Percentiles rank a stretch among this genome's conserved stretches.
Conservation (phyloP, 805 yeast species). For the Kodamaea laetipori region DNA sequence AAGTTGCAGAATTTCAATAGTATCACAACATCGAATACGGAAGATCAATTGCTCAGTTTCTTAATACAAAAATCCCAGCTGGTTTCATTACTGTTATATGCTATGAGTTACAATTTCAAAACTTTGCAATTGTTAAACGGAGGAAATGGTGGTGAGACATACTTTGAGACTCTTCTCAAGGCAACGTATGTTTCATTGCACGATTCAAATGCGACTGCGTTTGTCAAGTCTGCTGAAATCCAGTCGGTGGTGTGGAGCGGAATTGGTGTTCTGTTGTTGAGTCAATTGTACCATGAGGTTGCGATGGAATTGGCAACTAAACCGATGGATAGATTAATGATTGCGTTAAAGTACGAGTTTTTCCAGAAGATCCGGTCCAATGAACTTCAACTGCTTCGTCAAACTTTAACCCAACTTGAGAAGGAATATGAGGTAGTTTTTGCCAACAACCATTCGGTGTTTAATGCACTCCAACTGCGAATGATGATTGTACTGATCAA, state of each 20-base stretch:
- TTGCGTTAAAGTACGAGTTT: constrained; percentile 43
- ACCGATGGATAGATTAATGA: constrained; percentile 39
- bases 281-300: constrained; percentile 50
- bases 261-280: constrained; percentile 50
- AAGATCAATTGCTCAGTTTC: constrained; percentile 67
- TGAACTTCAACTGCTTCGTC: not conserved
- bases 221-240: constrained; percentile 50
- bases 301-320: constrained; percentile 43
- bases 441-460: constrained; percentile 35
- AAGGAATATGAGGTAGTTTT: constrained; percentile 1
- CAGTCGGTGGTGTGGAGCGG: constrained; percentile 52
- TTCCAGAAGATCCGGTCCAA: constrained; percentile 4
- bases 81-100: constrained; percentile 49
- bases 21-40: constrained; percentile 40
- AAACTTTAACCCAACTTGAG: not conserved
- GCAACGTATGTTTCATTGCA: constrained; percentile 57
- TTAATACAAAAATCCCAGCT: constrained; percentile 55
- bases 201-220: constrained; percentile 39
- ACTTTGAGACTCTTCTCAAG: constrained; percentile 58
- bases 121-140: constrained; percentile 54
- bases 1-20: constrained; percentile 47
- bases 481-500: constrained; percentile 41
- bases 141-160: constrained; percentile 47
- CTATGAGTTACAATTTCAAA: constrained; percentile 69
- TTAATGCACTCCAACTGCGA: constrained; percentile 43